Percentiles rank a stretch among this genome's conserved stretches.
These are phyloP conservation scores for Moniliophthora roreri DNA, from an alignment of 1,284 basidiomycete species.

Conservation along the genomic window DNA sequence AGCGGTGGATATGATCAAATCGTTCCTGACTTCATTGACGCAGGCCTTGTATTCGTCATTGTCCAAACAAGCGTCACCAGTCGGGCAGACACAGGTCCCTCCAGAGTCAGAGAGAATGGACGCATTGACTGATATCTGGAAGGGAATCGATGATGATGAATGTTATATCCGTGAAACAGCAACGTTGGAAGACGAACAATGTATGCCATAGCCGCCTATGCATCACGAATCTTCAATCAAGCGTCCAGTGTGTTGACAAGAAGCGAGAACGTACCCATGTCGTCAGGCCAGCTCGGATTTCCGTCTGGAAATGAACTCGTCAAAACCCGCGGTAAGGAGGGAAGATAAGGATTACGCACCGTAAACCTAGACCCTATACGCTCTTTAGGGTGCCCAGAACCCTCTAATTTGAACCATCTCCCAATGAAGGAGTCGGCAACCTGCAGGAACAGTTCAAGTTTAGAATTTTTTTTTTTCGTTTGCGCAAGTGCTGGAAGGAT, in stretches of 20 bases:
- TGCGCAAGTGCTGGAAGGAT: not conserved
- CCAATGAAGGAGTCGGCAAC: slow-evolving; percentile 75
- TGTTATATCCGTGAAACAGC: slow-evolving; percentile 18
- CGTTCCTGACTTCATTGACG: slow-evolving; percentile 64
- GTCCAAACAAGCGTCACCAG: slow-evolving; percentile 48
- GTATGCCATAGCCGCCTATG: slow-evolving; percentile 67
- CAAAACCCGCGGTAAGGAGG: not conserved
- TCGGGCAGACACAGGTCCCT: slow-evolving; percentile 75
- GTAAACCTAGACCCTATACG: slow-evolving; percentile 77
- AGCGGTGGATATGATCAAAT: slow-evolving; percentile 79
- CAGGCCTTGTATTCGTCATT: slow-evolving; percentile 68
- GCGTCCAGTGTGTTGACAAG: slow-evolving; percentile 4
- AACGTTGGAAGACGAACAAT: slow-evolving; percentile 28
- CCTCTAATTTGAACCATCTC: slow-evolving; percentile 83
- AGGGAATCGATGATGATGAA: slow-evolving; percentile 17
- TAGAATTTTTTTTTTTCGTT: slow-evolving; percentile 1
- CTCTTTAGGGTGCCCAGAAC: slow-evolving; percentile 75
- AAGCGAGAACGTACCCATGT: slow-evolving; percentile 64
- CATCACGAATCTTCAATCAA: slow-evolving; percentile 1
- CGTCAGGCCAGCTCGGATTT: slow-evolving; percentile 79
- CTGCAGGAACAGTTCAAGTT: slow-evolving; percentile 28
- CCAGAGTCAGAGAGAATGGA: slow-evolving; percentile 76
- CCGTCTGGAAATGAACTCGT: slow-evolving; percentile 47
- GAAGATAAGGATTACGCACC: slow-evolving; percentile 37
- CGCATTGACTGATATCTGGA: slow-evolving; percentile 82